Evolutionary conservation across 306 rosid species (phyloP).

Genomic region (Carpinus viminea): DNA sequence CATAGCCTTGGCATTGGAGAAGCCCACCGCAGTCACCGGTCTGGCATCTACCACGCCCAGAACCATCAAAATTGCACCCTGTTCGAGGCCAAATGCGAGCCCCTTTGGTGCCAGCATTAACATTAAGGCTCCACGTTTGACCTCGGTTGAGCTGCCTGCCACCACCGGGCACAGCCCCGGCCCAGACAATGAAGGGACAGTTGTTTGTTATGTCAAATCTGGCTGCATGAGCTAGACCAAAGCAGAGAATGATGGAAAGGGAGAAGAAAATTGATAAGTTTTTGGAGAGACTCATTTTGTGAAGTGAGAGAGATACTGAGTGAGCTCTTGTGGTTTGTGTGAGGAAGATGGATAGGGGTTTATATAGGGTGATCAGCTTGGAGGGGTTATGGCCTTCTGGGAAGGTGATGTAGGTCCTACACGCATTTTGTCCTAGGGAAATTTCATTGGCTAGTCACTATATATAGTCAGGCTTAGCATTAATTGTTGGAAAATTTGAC

Average conservation of each 20-base stretch:
- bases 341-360: neutral
- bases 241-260: conserved; percentile 25
- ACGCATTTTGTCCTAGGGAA: too few species aligned
- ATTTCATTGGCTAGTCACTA: too few species aligned
- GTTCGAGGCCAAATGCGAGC: conserved; percentile 81
- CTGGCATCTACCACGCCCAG: conserved; percentile 20
- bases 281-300: conserved; percentile 19
- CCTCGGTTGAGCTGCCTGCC: conserved; percentile 39
- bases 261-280: neutral
- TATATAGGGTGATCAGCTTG: neutral
- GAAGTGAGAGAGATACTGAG: neutral
- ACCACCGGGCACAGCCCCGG: conserved; percentile 50
- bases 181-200: conserved; percentile 63
- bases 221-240: conserved; percentile 27
- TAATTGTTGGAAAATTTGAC: too few species aligned
- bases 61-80: conserved; percentile 54
- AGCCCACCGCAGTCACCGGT: conserved; percentile 64
- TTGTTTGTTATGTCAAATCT: conserved; percentile 45
- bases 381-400: neutral
- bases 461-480: too few species aligned
- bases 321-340: too few species aligned
- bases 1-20: conserved; percentile 42
- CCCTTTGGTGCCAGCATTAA: conserved; percentile 26
- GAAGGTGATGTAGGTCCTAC: too few species aligned
- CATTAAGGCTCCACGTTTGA: conserved; percentile 43